Evolutionary conservation across 2,329 filamentous ascomycete species (phyloP), one percentile per base, ranked within the genome.

Genomic region (Plenodomus biglobosus): DNA sequence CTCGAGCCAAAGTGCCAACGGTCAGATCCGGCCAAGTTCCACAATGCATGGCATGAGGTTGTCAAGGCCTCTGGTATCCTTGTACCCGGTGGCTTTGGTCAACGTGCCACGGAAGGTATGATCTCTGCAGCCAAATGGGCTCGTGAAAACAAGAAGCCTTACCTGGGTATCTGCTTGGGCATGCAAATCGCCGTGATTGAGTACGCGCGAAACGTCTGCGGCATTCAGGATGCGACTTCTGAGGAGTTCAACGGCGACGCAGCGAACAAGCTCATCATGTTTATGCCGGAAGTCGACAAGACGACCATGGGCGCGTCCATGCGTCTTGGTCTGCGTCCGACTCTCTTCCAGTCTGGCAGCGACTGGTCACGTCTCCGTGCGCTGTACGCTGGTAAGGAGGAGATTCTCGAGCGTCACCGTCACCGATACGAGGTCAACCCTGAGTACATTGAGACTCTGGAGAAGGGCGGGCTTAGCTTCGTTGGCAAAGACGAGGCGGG

Each of bases 111-210:
- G 0, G 86, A 92, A 68, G 94, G 94, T 53, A 97, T 97, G 91
- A 86, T 97, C 64, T 78, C 84, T 46, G 88, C 87, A 2, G 87
- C 88, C n/a, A 86, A 85, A 56, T 96, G 88, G 86, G 92, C 92
- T 1, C 85, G 94, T 46, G 86, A 87, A 58, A 85, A 90, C 62
- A 85, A 87, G 53, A 83, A 83, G 3, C 91, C 91, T 1, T 96
- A 87, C 74, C 80, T 97, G 1, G 94, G 94, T 50, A 87, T 97
- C 55, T 96, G 92, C 69, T 78, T 96, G 18, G 91, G 91, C 48
- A 90, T 96, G 85, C 94, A 97, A 71, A 82, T 96, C 39, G 91
- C 92, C 17, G 90, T 96, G 39, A 87, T 96, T 59, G 92, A 97
- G 72, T 90, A 85, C 61, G 90, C 91, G 1, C 85, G 91, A 36